phyloP scores from a whole-genome alignment of 305 asterid genomes.

The Coffea humblotiana region DNA sequence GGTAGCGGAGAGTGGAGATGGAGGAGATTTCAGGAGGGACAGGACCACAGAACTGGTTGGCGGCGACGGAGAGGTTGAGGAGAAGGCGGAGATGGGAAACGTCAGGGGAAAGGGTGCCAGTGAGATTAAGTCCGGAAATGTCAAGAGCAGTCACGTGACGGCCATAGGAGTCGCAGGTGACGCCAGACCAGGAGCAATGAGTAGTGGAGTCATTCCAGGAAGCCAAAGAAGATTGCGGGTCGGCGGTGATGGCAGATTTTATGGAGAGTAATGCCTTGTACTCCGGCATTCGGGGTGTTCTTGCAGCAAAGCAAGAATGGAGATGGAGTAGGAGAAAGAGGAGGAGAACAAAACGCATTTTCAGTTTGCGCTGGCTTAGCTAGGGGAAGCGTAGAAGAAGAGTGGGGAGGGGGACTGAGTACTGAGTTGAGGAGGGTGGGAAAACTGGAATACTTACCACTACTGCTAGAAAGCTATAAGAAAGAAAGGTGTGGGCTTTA shows the following conservation, averaged over 20 bases:
- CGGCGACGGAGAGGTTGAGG: conserved; percentile 52
- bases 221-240: conserved; percentile 51
- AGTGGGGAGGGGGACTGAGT: background rate
- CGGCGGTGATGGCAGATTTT: conserved; percentile 57
- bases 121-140: conserved; percentile 55
- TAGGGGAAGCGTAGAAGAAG: background rate
- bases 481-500: background rate
- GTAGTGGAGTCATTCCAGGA: conserved; percentile 58
- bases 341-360: conserved; percentile 44
- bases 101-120: conserved; percentile 58
- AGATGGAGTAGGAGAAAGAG: conserved; percentile 32
- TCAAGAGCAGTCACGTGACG: conserved; percentile 68
- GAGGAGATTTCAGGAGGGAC: conserved; percentile 54
- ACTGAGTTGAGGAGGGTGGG: too few species aligned
- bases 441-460: too few species aligned
- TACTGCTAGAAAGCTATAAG: background rate
- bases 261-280: conserved; percentile 59
- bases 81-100: conserved; percentile 64
- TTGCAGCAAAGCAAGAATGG: conserved; percentile 41
- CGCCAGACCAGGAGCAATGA: conserved; percentile 67
- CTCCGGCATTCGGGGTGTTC: conserved; percentile 48
- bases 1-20: conserved; percentile 47
- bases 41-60: conserved; percentile 57
- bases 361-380: too few species aligned
- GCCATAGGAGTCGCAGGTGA: conserved; percentile 59